phyloP scores from a whole-genome alignment of 768 basidiomycete species.

The Porphyrellus cyaneotinctus region DNA sequence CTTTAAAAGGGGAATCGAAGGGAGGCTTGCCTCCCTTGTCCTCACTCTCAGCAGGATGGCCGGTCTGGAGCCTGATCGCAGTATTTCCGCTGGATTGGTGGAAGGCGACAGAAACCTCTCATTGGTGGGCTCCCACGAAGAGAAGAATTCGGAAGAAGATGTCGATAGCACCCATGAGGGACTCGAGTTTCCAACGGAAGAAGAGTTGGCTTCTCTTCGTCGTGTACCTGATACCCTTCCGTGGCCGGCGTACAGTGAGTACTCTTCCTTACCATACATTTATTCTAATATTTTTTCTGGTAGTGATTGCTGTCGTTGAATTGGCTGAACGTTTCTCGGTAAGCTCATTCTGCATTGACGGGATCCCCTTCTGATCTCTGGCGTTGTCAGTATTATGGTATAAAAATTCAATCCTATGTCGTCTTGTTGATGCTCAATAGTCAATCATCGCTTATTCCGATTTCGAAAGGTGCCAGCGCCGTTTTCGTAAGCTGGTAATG shows the following conservation, averaged over 20 bases:
- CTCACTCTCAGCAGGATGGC: slow-evolving; percentile 7
- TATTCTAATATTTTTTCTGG: neutral
- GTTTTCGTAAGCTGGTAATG: slow-evolving; percentile 33
- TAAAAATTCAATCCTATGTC: slow-evolving; percentile 4
- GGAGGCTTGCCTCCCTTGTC: neutral
- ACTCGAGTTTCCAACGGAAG: slow-evolving; percentile 59
- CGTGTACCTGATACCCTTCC: slow-evolving; percentile 58
- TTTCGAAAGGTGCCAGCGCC: slow-evolving; percentile 35
- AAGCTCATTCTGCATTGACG: slow-evolving; percentile 12
- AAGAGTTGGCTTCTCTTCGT: slow-evolving; percentile 54
- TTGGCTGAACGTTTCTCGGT: slow-evolving; percentile 74
- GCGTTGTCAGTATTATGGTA: slow-evolving; percentile 44
- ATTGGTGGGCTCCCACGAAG: slow-evolving; percentile 11
- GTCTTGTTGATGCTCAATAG: neutral
- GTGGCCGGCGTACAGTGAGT: slow-evolving; percentile 47
- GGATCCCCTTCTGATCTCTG: neutral
- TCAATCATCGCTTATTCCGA: neutral
- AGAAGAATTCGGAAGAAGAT: slow-evolving; percentile 24
- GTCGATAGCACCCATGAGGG: slow-evolving; percentile 44
- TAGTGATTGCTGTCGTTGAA: slow-evolving; percentile 65
- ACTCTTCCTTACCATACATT: neutral
- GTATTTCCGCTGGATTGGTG: slow-evolving; percentile 9
- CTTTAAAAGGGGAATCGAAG: slow-evolving; percentile 6
- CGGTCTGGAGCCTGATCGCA: slow-evolving; percentile 4
- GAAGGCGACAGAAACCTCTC: slow-evolving; percentile 10